A percentile compares a stretch with the other conserved stretches of the same genome.
These are phyloP conservation scores for Rhynchospora breviuscula DNA, from an alignment of 176 grass and related monocot species.

Conservation along the genomic window DNA sequence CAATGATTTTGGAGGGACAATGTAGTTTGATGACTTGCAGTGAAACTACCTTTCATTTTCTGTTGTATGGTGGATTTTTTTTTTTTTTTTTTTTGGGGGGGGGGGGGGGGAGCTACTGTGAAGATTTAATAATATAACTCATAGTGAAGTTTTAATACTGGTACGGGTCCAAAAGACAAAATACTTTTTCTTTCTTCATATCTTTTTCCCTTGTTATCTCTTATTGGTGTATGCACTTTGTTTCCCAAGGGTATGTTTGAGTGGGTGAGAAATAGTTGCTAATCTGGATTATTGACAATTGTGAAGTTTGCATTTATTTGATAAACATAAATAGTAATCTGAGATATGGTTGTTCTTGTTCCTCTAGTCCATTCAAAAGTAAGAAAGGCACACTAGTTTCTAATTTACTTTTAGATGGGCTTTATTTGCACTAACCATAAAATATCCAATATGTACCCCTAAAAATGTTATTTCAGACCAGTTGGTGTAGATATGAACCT, in stretches of 20 bases:
- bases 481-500: no score
- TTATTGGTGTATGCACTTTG: neutral
- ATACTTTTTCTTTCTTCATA: neutral
- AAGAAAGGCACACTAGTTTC: no score
- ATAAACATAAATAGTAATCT: no score
- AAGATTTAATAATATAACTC: neutral
- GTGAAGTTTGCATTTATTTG: no score
- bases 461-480: no score
- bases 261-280: no score
- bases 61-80: neutral
- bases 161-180: neutral
- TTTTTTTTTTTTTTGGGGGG: neutral
- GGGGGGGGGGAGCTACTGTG: neutral
- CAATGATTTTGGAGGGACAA: neutral
- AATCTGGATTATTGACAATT: no score
- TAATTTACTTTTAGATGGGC: no score
- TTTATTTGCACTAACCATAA: no score
- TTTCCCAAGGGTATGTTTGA: no score
- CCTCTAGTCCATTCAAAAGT: no score
- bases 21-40: slow-evolving; percentile 9
- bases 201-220: neutral
- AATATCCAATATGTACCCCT: neutral
- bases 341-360: no score
- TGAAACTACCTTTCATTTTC: neutral
- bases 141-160: neutral